A percentile compares a stretch with the other conserved stretches of the same genome.
Evolutionary conservation across 495 filamentous ascomycete species (phyloP).

Genomic region (Rhizodiscina lignyota): DNA sequence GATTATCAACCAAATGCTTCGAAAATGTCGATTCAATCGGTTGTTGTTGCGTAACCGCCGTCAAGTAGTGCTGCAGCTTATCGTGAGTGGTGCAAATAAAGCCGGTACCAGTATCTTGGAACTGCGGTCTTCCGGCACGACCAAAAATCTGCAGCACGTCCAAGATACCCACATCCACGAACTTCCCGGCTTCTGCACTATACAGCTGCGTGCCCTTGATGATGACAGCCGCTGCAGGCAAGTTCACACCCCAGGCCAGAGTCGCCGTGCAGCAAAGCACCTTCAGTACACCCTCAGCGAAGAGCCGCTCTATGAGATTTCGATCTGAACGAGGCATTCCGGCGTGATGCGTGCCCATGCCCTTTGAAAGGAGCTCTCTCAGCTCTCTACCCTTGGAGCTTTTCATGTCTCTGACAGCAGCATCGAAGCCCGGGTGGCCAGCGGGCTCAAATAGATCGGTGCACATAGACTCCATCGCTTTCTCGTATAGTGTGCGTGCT

Average conservation of each 20-base stretch:
- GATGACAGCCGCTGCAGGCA: conserved; percentile 89
- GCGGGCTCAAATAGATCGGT: conserved; percentile 69
- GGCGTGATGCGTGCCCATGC: conserved; percentile 89
- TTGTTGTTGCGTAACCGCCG: conserved; percentile 84
- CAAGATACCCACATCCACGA: conserved; percentile 89
- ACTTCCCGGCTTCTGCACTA: conserved; percentile 88
- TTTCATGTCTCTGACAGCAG: conserved; percentile 65
- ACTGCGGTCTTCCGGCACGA: conserved; percentile 92
- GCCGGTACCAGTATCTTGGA: conserved; percentile 87
- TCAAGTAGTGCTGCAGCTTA: conserved; percentile 80
- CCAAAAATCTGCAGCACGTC: conserved; percentile 98
- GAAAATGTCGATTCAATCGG: conserved; percentile 94
- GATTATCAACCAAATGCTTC: conserved; percentile 77
- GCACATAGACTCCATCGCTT: conserved; percentile 64
- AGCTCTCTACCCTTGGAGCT: conserved; percentile 69
- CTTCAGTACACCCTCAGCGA: conserved; percentile 74
- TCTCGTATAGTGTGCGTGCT: conserved; percentile 68
- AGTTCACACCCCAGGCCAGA: conserved; percentile 96
- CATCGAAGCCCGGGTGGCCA: conserved; percentile 49
- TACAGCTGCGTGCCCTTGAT: conserved; percentile 98
- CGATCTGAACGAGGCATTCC: conserved; percentile 86
- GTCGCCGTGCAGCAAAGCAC: conserved; percentile 98
- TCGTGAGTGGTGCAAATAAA: conserved; percentile 94
- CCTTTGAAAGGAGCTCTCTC: conserved; percentile 73
- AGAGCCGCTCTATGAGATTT: conserved; percentile 84